Percentiles rank a stretch among this genome's conserved stretches.
Evolutionary conservation across 2,329 filamentous ascomycete genomes (phyloP).

Genomic region (Lecanicillium sp.): DNA sequence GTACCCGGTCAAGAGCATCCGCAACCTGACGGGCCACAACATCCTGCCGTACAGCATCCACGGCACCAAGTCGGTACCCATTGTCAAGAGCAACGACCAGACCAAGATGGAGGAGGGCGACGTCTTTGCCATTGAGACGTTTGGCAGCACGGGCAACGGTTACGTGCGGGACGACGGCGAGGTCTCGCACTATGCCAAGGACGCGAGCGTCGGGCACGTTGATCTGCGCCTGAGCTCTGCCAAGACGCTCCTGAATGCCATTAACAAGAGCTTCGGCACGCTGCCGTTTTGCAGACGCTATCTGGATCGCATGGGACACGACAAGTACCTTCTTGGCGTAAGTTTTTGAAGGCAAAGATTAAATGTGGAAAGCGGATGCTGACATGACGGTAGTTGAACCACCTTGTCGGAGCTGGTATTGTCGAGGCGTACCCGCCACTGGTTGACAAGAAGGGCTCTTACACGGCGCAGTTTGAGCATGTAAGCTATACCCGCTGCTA

Average conservation of each 20-base stretch:
- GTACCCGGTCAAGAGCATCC: constrained; percentile 76
- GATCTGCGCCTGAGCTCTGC: constrained; percentile 74
- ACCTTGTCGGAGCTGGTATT: constrained; percentile 73
- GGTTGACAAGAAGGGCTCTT: constrained; percentile 87
- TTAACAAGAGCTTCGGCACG: constrained; percentile 95
- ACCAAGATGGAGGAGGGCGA: constrained; percentile 99
- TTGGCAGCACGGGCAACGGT: constrained; percentile 87
- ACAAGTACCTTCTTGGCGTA: constrained; percentile 88
- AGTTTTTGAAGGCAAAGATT: constrained; percentile 25
- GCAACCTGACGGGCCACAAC: constrained; percentile 83
- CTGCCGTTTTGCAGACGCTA: constrained; percentile 88
- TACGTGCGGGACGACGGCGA: constrained; percentile 85
- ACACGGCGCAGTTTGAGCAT: constrained; percentile 92
- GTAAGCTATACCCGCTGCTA: constrained; percentile 50
- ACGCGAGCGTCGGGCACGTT: constrained; percentile 65
- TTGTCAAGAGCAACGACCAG: constrained; percentile 79
- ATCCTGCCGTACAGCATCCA: constrained; percentile 88
- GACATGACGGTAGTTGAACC: constrained; percentile 61
- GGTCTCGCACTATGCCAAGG: constrained; percentile 80
- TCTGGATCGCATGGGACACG: constrained; percentile 84
- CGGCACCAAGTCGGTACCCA: constrained; percentile 87
- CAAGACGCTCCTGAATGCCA: constrained; percentile 77
- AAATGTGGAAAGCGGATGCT: constrained; percentile 2
- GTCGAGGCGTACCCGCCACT: constrained; percentile 88
- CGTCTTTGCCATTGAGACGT: constrained; percentile 92